phyloP scores from a whole-genome alignment of 2,329 filamentous ascomycete genomes.

The Pseudogymnoascus sp. region DNA sequence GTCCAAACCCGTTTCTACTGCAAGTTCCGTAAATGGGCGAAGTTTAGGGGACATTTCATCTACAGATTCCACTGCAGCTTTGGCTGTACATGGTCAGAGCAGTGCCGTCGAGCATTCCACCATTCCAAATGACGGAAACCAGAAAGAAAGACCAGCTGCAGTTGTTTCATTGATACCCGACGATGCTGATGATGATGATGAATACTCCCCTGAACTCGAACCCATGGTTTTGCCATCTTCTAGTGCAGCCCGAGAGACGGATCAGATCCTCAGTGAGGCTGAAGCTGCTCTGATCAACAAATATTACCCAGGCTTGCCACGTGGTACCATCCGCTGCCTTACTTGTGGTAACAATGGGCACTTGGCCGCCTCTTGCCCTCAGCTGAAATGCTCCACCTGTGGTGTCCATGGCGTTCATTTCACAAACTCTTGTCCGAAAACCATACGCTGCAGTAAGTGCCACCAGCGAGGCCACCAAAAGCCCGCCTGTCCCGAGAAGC shows the following conservation, averaged over 20 bases:
- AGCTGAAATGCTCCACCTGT: slow-evolving; percentile 45
- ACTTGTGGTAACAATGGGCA: slow-evolving; percentile 48
- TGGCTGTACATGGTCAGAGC: not conserved
- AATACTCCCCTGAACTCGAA: slow-evolving; percentile 4
- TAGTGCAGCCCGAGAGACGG: not conserved
- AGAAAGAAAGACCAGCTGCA: not conserved
- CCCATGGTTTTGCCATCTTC: not conserved
- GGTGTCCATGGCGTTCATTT: slow-evolving; percentile 39
- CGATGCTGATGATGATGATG: not conserved
- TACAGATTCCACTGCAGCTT: not conserved
- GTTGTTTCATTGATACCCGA: not conserved
- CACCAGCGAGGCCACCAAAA: slow-evolving; percentile 54
- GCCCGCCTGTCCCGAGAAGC: slow-evolving; percentile 49
- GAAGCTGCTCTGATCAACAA: not conserved
- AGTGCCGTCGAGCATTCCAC: not conserved
- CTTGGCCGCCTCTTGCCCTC: slow-evolving; percentile 39
- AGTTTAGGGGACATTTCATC: not conserved
- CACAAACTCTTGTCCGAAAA: slow-evolving; percentile 45
- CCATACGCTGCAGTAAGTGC: slow-evolving; percentile 52
- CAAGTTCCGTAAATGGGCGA: not conserved
- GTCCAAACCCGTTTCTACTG: not conserved
- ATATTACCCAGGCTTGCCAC: slow-evolving; percentile 3
- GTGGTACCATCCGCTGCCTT: slow-evolving; percentile 37
- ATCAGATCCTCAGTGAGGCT: not conserved
- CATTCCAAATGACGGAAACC: not conserved